Conservation (phyloP, 2,329 filamentous ascomycete species). For the Cyphellophora europaea region DNA sequence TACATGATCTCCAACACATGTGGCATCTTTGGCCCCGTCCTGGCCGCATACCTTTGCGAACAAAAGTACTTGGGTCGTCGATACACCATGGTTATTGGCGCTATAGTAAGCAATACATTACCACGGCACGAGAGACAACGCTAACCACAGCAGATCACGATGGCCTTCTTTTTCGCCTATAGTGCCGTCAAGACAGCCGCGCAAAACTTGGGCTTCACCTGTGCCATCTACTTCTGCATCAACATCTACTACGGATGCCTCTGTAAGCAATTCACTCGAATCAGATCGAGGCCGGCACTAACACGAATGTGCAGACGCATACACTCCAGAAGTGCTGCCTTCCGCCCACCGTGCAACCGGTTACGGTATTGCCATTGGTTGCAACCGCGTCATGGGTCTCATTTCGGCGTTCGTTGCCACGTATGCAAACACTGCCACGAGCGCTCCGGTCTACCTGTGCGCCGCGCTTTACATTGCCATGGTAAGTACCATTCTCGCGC, state of each 20-base stretch:
- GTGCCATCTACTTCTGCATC: slow-evolving; percentile 60
- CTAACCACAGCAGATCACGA: slow-evolving; percentile 38
- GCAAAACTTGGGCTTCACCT: slow-evolving; percentile 60
- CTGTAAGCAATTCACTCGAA: slow-evolving; percentile 68
- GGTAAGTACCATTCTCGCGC: slow-evolving; percentile 15
- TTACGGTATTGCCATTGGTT: slow-evolving; percentile 62
- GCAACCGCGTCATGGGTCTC: slow-evolving; percentile 67
- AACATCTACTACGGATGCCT: slow-evolving; percentile 48
- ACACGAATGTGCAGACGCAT: slow-evolving; percentile 67
- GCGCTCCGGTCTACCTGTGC: slow-evolving; percentile 29
- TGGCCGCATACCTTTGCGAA: slow-evolving; percentile 64
- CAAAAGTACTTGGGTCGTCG: slow-evolving; percentile 59
- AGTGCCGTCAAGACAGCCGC: slow-evolving; percentile 54
- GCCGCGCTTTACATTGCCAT: slow-evolving; percentile 27
- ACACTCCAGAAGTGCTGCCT: slow-evolving; percentile 61
- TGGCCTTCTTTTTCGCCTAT: slow-evolving; percentile 67
- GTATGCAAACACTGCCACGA: slow-evolving; percentile 20
- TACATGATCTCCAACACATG: slow-evolving; percentile 67
- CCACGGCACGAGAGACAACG: slow-evolving; percentile 40
- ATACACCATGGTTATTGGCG: slow-evolving; percentile 58
- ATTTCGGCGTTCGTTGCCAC: slow-evolving; percentile 49
- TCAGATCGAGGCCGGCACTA: slow-evolving; percentile 66
- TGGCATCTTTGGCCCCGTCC: slow-evolving; percentile 62
- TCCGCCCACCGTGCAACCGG: slow-evolving; percentile 65
- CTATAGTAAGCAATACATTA: slow-evolving; percentile 60